Evolutionary conservation across 305 asterid genomes (phyloP).

Genomic region (Fraxinus floribunda): DNA sequence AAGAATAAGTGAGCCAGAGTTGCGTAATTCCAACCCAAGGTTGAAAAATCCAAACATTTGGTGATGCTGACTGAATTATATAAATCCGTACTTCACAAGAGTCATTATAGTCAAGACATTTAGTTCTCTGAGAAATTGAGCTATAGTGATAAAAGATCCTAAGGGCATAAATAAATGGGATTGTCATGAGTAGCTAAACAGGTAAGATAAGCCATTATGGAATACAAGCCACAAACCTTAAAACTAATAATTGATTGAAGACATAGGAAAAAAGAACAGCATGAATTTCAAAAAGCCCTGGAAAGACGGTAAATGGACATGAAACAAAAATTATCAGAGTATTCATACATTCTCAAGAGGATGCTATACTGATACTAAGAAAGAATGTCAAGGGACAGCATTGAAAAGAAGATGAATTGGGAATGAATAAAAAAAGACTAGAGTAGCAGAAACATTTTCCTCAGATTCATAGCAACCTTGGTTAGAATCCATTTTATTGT

Average conservation of each 20-base stretch:
- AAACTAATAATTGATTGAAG: background rate
- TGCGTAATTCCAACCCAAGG: background rate
- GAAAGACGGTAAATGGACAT: background rate
- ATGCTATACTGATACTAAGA: background rate
- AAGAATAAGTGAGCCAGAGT: background rate
- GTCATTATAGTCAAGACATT: background rate
- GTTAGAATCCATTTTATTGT: background rate
- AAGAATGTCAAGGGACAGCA: background rate
- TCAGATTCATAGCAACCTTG: background rate
- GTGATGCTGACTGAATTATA: background rate
- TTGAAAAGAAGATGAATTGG: background rate
- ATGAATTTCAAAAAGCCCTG: background rate
- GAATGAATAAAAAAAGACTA: too few species aligned
- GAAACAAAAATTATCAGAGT: background rate
- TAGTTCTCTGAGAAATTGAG: background rate
- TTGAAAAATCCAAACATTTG: background rate
- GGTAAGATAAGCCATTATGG: background rate
- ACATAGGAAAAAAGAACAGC: background rate
- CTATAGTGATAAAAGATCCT: background rate
- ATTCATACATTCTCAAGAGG: background rate
- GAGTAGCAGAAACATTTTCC: background rate
- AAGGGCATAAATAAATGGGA: background rate
- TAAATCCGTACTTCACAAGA: background rate
- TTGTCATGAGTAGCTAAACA: background rate
- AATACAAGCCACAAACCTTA: background rate